Evolutionary conservation across 2,329 filamentous ascomycete species (phyloP), one percentile per base, ranked within the genome.

Genomic region (Massarina eburnea): DNA sequence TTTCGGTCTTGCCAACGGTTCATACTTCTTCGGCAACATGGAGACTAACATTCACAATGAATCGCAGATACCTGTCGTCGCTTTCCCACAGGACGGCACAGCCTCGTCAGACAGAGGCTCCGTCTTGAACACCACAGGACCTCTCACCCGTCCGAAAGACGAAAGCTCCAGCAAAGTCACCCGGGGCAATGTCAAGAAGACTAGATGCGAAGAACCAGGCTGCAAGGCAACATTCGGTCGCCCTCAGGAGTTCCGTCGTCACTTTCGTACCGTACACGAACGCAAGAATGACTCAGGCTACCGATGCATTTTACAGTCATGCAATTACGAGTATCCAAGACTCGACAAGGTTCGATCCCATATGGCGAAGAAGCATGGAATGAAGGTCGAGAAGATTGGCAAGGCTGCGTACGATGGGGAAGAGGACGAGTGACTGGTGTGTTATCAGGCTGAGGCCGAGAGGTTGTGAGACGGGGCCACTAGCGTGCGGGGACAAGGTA

Each of bases 311-410:
- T n/a, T n/a, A n/a, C n/a, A n/a, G 19, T 8, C 39, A n/a, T 48
- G 45, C 41, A 24, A 30, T 9, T 48, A 48, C 30, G 19, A 20
- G 15, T 48, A 48, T 41, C 36, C 40, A 18, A 35, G 45, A 21
- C 6, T 37, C 2, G 45, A 48, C 36, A 48, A 48, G 26, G 45
- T 48, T 9, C 36, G 30, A 9, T 33, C 34, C 8, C 45, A 48
- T 27, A 43, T 48, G 45, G 29, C 30, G 30, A 47, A 35, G 30
- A 37, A 43, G 40, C 45, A 48, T 37, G 45, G 40, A 7, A 20
- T 42, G 1, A 19, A 20, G 10, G n/a, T 46, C n/a, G 26, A 41
- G n/a, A 38, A 41, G 17, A 6, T 33, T 14, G 26, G n/a, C 15
- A 8, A 22, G 6, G 15, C 18, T 39, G 15, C 24, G 17, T 9